Conservation (phyloP, 495 filamentous ascomycete genomes). For the Xylaria castorea region DNA sequence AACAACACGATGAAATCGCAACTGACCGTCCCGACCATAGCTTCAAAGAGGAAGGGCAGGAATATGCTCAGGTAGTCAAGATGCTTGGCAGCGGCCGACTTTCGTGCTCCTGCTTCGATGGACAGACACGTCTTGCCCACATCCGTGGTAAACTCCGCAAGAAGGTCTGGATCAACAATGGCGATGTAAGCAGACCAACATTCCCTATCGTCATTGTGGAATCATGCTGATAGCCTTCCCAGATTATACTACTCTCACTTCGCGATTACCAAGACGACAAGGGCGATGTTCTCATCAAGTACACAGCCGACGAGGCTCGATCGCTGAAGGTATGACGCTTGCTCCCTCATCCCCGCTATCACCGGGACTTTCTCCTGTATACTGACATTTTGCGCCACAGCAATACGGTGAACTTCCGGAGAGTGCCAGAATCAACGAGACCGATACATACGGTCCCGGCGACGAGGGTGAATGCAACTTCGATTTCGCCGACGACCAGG, state of each 20-base stretch:
- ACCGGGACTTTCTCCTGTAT: not conserved
- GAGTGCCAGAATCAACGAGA: constrained; percentile 99
- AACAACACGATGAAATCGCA: not conserved
- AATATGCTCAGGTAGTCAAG: constrained; percentile 98
- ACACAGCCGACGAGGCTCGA: constrained; percentile 95
- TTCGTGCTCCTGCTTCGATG: constrained; percentile 97
- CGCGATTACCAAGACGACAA: constrained; percentile 99
- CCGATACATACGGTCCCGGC: constrained; percentile 82
- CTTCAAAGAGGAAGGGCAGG: constrained; percentile 99
- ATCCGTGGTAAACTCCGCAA: constrained; percentile 97
- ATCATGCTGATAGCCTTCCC: not conserved
- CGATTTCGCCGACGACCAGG: constrained; percentile 90
- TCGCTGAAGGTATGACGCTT: constrained; percentile 58
- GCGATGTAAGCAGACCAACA: constrained; percentile 58
- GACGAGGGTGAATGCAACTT: constrained; percentile 81
- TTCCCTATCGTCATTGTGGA: not conserved
- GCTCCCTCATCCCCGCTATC: not conserved
- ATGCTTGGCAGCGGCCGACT: constrained; percentile 98
- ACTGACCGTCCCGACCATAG: constrained; percentile 18
- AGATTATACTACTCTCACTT: constrained; percentile 92
- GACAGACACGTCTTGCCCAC: constrained; percentile 81
- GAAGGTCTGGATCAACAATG: constrained; percentile 99
- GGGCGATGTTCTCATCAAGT: constrained; percentile 99
- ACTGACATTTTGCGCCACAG: constrained; percentile 53
- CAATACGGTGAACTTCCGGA: constrained; percentile 97